Evolutionary conservation across 805 yeast genomes (phyloP), one percentile per base, ranked within the genome.

Genomic region (Torulaspora delbrueckii): DNA sequence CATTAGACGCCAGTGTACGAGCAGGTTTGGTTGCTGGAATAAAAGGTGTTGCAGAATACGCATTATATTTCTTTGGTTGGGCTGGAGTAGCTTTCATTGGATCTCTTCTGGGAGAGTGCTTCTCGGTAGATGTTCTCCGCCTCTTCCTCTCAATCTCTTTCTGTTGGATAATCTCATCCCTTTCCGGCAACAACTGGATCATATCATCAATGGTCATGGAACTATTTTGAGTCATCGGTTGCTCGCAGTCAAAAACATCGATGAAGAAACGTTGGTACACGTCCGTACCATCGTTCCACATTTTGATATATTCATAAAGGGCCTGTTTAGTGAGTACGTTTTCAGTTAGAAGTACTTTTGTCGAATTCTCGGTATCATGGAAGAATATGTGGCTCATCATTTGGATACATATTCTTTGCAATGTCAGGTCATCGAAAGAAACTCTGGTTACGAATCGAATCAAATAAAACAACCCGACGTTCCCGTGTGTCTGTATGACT

Each of bases 241-340:
- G 64, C 5, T 51, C 39, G 16, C 27, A 33, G 8, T 47, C 35
- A 31, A 63, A 53, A 4, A 62, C 14, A 8, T 54, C 41, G 5
- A 46, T 40, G 31, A 47, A 60, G 26, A 69, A 65, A 9, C 38
- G 32, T 14, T 44, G 45, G 45, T 63, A 70, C 1, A 19, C 35
- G 2, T 30, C 35, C 1, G 64, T 37, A 8, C 69, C 70, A 53
- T 68, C 70, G 50, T 69, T 65, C 74, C 73, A 69, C 16, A 45
- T 23, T 4, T 42, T 33, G 25, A 68, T 51, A 37, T 60, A 68
- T 2, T 48, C 47, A 5, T 33, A 42, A 13, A 69, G 40, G 1
- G 58, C 39, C 3, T 55, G 53, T 3, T 37, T 39, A 12, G 70
- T 51, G 16, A 66, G 37, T 26, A 60, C 54, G 37, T 59, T 66